Percentiles rank a stretch among this genome's conserved stretches.
Conservation (phyloP, 768 basidiomycete genomes). For the Amanita pallidorosea region DNA sequence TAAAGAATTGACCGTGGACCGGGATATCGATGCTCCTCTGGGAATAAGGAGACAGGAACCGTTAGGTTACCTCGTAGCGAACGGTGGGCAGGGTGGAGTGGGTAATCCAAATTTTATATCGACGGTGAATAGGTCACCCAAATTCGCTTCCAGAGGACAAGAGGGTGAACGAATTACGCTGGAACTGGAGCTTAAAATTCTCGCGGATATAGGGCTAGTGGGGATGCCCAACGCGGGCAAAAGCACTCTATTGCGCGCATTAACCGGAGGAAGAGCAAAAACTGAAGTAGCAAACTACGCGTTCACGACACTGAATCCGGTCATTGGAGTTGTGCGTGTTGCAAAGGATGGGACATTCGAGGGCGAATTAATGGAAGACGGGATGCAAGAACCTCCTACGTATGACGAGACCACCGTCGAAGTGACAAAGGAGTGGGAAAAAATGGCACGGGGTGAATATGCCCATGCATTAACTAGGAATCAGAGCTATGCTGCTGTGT, state of each 20-base stretch:
- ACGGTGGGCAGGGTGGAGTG: conserved; percentile 72
- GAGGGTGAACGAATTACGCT: conserved; percentile 72
- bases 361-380: conserved; percentile 28
- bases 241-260: conserved; percentile 82
- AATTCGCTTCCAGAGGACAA: conserved; percentile 73
- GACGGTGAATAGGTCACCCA: conserved; percentile 64
- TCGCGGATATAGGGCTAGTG: conserved; percentile 92
- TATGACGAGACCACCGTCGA: conserved; percentile 64
- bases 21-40: conserved; percentile 48
- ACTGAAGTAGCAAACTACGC: conserved; percentile 85
- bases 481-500: conserved; percentile 18
- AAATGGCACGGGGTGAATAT: conserved; percentile 40
- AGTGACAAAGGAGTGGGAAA: conserved; percentile 29
- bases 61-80: conserved; percentile 55
- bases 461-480: conserved; percentile 43
- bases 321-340: conserved; percentile 83
- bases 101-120: conserved; percentile 86
- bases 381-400: conserved; percentile 26
- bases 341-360: conserved; percentile 70
- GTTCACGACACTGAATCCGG: conserved; percentile 93
- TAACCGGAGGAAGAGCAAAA: conserved; percentile 78
- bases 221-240: conserved; percentile 94
- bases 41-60: conserved; percentile 43
- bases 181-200: conserved; percentile 84
- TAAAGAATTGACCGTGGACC: conserved; percentile 31